A percentile compares a stretch with the other conserved stretches of the same genome.
Evolutionary conservation across 441 rosid species (phyloP).

Genomic region (Gossypium schwendimanii): DNA sequence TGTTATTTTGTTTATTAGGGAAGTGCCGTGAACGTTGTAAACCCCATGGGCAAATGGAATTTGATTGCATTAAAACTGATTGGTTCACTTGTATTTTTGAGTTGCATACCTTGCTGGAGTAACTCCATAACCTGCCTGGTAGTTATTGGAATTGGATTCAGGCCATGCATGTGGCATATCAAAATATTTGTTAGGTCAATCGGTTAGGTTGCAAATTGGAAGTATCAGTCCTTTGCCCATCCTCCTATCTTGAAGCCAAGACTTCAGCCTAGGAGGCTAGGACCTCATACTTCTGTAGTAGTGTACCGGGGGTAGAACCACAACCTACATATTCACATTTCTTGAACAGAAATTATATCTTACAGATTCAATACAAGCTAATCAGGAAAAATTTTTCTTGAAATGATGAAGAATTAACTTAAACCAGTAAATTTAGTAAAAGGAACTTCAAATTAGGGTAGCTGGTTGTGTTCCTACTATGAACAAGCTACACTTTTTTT

Average conservation of each 20-base stretch:
- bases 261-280: neutral
- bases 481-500: neutral
- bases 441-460: slow-evolving; percentile 4
- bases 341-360: neutral
- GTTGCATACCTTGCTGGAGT: neutral
- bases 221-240: neutral
- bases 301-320: neutral
- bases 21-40: neutral
- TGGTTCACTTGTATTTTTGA: neutral
- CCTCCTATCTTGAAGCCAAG: neutral
- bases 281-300: neutral
- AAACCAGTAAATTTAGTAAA: neutral
- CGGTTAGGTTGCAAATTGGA: neutral
- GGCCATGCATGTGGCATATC: neutral
- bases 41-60: neutral
- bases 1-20: neutral
- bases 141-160: neutral
- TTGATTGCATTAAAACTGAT: neutral
- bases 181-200: neutral
- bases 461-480: neutral
- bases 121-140: neutral
- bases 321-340: neutral
- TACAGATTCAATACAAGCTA: neutral
- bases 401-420: neutral
- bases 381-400: neutral